Conservation (phyloP, 2,329 filamentous ascomycete species). For the Teratosphaeria viscida region DNA sequence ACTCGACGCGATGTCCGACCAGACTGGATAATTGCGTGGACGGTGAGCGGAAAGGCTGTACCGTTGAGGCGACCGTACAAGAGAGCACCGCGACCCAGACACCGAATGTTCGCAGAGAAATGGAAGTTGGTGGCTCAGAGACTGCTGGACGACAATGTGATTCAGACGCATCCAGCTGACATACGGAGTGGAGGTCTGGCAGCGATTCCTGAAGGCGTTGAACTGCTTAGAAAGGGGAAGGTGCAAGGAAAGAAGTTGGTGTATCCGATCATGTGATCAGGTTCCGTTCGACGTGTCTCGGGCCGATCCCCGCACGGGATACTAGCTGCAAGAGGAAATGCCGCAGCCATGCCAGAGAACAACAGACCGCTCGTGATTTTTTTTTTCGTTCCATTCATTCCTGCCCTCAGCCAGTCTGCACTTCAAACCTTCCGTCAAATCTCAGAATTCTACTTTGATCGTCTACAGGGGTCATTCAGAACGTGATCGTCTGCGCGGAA, state of each 20-base stretch:
- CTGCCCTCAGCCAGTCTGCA: background rate
- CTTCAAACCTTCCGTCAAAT: too few relatives aligned
- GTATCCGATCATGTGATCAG: background rate
- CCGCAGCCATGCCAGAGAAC: background rate
- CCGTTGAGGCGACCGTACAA: background rate
- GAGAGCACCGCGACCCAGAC: background rate
- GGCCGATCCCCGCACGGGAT: background rate
- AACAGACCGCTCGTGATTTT: background rate
- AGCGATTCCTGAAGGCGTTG: background rate
- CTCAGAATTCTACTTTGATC: too few relatives aligned
- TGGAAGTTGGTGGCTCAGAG: background rate
- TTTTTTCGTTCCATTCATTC: background rate
- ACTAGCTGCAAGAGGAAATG: background rate
- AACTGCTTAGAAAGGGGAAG: background rate
- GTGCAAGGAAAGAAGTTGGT: background rate
- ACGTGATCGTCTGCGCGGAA: too few relatives aligned
- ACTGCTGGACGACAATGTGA: background rate
- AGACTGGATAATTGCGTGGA: background rate
- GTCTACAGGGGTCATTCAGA: too few relatives aligned
- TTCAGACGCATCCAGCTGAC: background rate
- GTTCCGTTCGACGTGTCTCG: background rate
- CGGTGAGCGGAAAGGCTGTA: background rate
- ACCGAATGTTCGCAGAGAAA: background rate
- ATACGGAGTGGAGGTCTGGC: background rate
- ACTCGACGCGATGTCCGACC: background rate